Conservation (phyloP, 1,284 basidiomycete genomes). For the Marasmius fiardii region DNA sequence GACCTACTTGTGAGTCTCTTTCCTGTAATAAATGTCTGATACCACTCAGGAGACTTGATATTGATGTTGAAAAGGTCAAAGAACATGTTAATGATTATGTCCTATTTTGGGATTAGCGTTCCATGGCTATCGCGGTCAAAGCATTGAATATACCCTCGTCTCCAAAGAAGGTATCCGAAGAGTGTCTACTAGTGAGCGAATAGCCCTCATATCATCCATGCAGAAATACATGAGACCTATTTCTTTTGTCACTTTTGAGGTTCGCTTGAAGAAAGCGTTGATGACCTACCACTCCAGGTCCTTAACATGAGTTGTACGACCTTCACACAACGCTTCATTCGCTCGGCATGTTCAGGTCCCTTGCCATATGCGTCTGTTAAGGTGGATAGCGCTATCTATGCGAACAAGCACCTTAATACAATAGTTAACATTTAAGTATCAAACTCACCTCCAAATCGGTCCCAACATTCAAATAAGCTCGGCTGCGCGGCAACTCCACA, state of each 20-base stretch:
- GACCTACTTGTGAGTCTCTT: slow-evolving; percentile 78
- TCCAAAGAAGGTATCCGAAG: slow-evolving; percentile 86
- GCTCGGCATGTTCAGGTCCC: slow-evolving; percentile 71
- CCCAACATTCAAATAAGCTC: slow-evolving; percentile 78
- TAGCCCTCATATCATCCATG: slow-evolving; percentile 83
- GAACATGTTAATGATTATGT: slow-evolving; percentile 90
- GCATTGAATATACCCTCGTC: slow-evolving; percentile 61
- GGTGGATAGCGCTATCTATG: slow-evolving; percentile 80
- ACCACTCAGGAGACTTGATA: slow-evolving; percentile 88
- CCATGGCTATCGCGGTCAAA: slow-evolving; percentile 3
- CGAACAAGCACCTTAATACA: slow-evolving; percentile 14
- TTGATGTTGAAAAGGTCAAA: slow-evolving; percentile 93
- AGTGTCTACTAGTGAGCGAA: slow-evolving; percentile 83
- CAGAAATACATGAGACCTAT: slow-evolving; percentile 90
- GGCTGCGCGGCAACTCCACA: slow-evolving; percentile 82
- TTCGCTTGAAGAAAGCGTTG: slow-evolving; percentile 36
- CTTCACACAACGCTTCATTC: slow-evolving; percentile 73
- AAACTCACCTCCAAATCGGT: slow-evolving; percentile 82
- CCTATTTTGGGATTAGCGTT: slow-evolving; percentile 42
- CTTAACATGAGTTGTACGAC: slow-evolving; percentile 84
- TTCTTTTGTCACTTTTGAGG: slow-evolving; percentile 4
- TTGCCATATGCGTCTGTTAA: slow-evolving; percentile 92
- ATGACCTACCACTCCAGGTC: slow-evolving; percentile 85
- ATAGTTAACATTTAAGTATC: background rate
- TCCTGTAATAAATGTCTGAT: slow-evolving; percentile 86